Base-by-base conservation (phyloP, 805 yeast genomes). In the Pichia pseudocactophila region DNA sequence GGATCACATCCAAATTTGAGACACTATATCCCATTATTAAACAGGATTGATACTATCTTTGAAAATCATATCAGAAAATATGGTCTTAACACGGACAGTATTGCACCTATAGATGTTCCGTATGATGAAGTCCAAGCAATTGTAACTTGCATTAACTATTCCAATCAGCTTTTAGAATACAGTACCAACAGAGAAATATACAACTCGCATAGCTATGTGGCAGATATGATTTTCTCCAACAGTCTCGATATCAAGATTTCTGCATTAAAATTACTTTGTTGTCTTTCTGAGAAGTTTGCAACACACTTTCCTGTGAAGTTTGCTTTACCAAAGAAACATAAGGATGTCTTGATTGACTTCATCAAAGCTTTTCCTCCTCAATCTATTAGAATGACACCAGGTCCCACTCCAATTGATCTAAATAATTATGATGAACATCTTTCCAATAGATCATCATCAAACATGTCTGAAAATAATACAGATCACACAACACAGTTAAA, bases 21-120 rank as follows among this genome's bases (percentile, higher is more conserved):
- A 46, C 80, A 79, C 45, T 89, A 95, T 92, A 74, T 84, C 25
- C 73, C 81, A 0, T 76, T 85, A 1, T 65, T 90, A 51, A 82
- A 87, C 58, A 68, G 80, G 51, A 76, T 89, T 54, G 96, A 89
- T 56, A 70, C 66, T 11, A 69, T 85, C 7, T 63, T 85, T 41
- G 82, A 78, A 40, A 51, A 54, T 3, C 64, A 72, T 18, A 71
- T 82, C 13, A 62, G 62, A 7, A 75, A 75, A 46, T 82, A 85
- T 53, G 66, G 63, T 28, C 59, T 79, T 41, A 69, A 65, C 30
- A 66, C 67, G 12, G 71, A 70, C 16, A 52, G 61, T 40, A 71
- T 76, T 4, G 69, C 61, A 35, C 68, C 84, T 16, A 62, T 61
- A 22, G 65, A 64, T 13, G 66, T 84, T 43, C 54, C 62, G 0